Evolutionary conservation across 2,329 filamentous ascomycete genomes (phyloP).

Genomic region (Diaporthe vaccinii): DNA sequence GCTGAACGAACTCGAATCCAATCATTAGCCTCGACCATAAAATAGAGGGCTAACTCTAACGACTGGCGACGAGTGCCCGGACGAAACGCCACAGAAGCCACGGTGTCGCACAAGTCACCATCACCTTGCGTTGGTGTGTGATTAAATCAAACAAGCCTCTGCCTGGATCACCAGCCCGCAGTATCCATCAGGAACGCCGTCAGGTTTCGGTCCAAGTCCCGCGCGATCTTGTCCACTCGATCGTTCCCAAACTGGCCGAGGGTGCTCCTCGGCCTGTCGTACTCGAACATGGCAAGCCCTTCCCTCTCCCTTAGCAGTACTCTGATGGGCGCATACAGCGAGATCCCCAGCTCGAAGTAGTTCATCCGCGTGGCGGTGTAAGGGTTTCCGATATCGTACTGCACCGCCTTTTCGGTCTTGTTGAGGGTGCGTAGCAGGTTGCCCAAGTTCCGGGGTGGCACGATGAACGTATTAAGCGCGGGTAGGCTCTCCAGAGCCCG

Average conservation of each 20-base stretch:
- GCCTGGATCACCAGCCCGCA: neutral
- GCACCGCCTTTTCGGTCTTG: neutral
- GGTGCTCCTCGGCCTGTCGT: neutral
- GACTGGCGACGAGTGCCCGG: neutral
- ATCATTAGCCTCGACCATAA: too few species aligned
- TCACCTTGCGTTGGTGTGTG: neutral
- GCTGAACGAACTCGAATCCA: too few species aligned
- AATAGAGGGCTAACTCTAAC: neutral
- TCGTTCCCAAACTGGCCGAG: neutral
- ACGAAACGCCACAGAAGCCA: neutral
- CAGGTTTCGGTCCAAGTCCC: neutral
- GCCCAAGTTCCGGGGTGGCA: constrained; percentile 4
- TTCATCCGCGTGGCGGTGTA: neutral
- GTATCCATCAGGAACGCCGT: neutral
- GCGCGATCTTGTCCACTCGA: neutral
- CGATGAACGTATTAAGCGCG: neutral
- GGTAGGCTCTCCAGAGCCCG: neutral
- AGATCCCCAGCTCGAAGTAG: neutral
- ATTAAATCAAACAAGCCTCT: neutral
- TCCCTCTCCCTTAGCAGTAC: neutral
- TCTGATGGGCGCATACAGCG: neutral
- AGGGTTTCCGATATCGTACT: neutral
- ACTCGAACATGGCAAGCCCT: neutral
- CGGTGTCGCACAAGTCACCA: neutral
- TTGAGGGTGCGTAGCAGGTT: neutral